Evolutionary conservation across 768 basidiomycete species (phyloP).

Genomic region (Termitomyces sp.): DNA sequence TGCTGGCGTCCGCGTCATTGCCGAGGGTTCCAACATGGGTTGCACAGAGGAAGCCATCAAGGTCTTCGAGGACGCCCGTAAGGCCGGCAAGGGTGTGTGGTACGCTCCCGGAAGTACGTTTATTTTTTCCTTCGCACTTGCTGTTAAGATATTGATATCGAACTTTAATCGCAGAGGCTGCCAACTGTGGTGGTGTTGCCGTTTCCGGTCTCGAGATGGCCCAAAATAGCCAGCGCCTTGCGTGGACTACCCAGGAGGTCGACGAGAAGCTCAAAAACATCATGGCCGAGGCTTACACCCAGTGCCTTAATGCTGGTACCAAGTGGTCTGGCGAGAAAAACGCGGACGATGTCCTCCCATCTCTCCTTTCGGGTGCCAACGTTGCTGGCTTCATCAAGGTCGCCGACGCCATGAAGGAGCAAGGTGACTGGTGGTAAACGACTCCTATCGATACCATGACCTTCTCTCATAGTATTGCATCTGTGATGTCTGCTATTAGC

Average conservation of each 20-base stretch:
- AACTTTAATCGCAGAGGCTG: conserved; percentile 32
- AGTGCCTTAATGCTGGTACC: conserved; percentile 52
- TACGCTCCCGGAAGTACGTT: conserved; percentile 70
- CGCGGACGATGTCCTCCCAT: conserved; percentile 37
- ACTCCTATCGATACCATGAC: not conserved
- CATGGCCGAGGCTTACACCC: conserved; percentile 63
- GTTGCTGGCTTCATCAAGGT: conserved; percentile 70
- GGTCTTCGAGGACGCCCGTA: conserved; percentile 63
- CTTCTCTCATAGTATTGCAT: too few species aligned
- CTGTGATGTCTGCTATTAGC: not conserved
- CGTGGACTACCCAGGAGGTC: conserved; percentile 61
- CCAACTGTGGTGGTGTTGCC: conserved; percentile 74
- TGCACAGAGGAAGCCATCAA: conserved; percentile 71
- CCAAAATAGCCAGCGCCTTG: conserved; percentile 67
- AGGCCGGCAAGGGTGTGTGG: conserved; percentile 51
- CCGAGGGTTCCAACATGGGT: conserved; percentile 79
- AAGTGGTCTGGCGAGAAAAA: conserved; percentile 52
- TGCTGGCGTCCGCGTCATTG: conserved; percentile 67
- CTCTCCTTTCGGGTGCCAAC: conserved; percentile 65
- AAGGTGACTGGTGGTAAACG: conserved; percentile 74
- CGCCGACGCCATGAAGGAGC: conserved; percentile 70
- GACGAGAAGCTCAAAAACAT: conserved; percentile 67
- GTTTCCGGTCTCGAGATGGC: conserved; percentile 80
- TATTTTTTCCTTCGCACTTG: not conserved
- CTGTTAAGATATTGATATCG: not conserved